These are phyloP conservation scores for Backusella tarrabulga DNA, from an alignment of 192 early-diverging fungal genomes.

Conservation along the genomic window DNA sequence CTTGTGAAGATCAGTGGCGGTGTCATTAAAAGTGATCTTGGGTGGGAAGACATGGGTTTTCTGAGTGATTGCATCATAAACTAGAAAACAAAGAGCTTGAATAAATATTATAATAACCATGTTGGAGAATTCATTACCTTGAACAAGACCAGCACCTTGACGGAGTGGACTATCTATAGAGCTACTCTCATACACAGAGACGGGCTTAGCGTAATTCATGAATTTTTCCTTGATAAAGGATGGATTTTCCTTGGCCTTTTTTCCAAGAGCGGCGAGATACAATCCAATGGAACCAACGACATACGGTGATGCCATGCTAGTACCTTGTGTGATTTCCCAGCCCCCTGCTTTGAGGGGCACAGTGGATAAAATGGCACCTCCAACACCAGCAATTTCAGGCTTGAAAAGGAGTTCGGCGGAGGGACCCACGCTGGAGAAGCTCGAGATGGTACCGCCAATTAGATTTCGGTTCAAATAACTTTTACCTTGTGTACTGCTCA, in stretches of 20 bases:
- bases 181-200: neutral
- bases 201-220: constrained; percentile 26
- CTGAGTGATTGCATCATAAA: constrained; percentile 39
- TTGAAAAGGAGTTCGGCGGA: constrained; percentile 62
- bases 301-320: constrained; percentile 64
- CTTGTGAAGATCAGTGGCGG: constrained; percentile 29
- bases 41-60: constrained; percentile 37
- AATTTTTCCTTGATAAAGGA: constrained; percentile 31
- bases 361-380: constrained; percentile 50
- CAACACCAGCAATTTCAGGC: constrained; percentile 49
- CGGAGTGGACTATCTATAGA: constrained; percentile 27
- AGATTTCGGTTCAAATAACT: constrained; percentile 38
- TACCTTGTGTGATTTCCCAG: constrained; percentile 32
- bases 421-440: constrained; percentile 73
- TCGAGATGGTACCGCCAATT: constrained; percentile 61
- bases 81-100: neutral
- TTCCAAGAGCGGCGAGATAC: constrained; percentile 32
- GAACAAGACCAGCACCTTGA: constrained; percentile 58
- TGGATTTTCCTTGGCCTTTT: constrained; percentile 22
- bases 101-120: neutral
- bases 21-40: constrained; percentile 53
- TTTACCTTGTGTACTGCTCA: constrained; percentile 47
- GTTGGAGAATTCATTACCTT: constrained; percentile 16
- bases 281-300: constrained; percentile 48
- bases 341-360: neutral